Conservation (phyloP, 2,329 filamentous ascomycete genomes). For the Elsinoe fawcettii region DNA sequence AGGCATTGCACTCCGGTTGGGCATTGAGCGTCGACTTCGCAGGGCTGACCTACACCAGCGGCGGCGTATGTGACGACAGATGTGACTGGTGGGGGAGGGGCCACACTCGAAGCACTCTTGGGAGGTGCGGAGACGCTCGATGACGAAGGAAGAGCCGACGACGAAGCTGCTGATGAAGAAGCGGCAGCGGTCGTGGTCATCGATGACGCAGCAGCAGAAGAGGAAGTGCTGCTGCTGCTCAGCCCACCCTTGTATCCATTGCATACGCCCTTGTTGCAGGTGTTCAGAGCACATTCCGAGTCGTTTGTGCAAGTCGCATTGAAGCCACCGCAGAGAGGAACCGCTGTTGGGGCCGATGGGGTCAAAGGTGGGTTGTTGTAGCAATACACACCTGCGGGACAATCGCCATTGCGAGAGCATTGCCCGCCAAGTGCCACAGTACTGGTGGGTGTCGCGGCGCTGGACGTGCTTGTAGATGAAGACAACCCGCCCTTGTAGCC, state of each 20-base stretch:
- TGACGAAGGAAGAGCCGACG: not conserved
- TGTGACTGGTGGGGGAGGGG: not conserved
- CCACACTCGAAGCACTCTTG: not conserved
- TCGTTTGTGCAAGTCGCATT: conserved; percentile 21
- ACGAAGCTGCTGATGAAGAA: not conserved
- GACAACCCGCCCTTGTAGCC: not conserved
- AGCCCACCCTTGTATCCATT: conserved; percentile 19
- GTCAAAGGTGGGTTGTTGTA: conserved; percentile 18
- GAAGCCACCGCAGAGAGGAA: conserved; percentile 22
- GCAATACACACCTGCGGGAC: conserved; percentile 19
- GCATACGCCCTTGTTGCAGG: conserved; percentile 23
- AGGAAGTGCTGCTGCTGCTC: not conserved
- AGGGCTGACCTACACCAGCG: not conserved
- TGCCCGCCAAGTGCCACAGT: not conserved
- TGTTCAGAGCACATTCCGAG: conserved; percentile 23
- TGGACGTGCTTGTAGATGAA: not conserved
- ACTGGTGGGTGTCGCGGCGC: not conserved
- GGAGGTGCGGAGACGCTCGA: not conserved
- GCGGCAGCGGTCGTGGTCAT: not conserved
- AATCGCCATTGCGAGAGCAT: not conserved
- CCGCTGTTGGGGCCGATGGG: conserved; percentile 9
- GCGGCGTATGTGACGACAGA: conserved; percentile 7
- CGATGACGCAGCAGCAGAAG: not conserved
- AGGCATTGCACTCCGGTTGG: conserved; percentile 20
- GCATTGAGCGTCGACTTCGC: not conserved